These are phyloP conservation scores for Saccharomyces hybrid DNA, from an alignment of 1,139 yeast species.

Conservation along the genomic window DNA sequence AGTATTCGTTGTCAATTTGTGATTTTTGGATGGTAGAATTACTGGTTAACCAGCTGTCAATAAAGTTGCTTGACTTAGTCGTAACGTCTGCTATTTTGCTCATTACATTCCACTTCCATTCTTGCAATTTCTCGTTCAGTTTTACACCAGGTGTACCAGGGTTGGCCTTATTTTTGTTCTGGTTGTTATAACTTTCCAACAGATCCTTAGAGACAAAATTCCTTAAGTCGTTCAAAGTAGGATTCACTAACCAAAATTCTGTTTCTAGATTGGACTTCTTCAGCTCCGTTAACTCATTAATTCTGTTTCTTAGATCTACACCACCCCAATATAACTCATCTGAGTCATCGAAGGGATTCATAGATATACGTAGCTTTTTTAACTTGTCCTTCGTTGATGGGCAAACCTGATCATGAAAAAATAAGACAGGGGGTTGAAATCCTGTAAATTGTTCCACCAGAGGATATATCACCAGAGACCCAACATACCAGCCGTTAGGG, in stretches of 20 bases:
- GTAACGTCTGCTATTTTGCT: constrained; percentile 82
- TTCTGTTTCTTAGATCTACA: constrained; percentile 53
- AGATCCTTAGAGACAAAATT: constrained; percentile 54
- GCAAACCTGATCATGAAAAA: constrained; percentile 86
- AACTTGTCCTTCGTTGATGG: constrained; percentile 64
- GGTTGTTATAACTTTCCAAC: constrained; percentile 19
- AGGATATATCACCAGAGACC: constrained; percentile 70
- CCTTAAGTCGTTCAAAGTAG: constrained; percentile 67
- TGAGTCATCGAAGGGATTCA: constrained; percentile 66
- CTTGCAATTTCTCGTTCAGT: constrained; percentile 40
- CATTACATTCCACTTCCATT: constrained; percentile 79
- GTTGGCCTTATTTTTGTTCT: constrained; percentile 14
- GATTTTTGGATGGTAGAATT: constrained; percentile 29
- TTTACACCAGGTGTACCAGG: neutral
- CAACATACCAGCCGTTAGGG: constrained; percentile 79
- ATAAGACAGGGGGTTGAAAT: constrained; percentile 52
- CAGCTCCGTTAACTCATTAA: constrained; percentile 50
- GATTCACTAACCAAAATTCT: constrained; percentile 69
- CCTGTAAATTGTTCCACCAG: constrained; percentile 25
- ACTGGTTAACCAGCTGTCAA: constrained; percentile 19
- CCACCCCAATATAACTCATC: constrained; percentile 84
- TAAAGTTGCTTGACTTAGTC: constrained; percentile 43
- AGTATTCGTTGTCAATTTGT: constrained; percentile 30
- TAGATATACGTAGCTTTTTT: constrained; percentile 45
- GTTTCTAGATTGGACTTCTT: constrained; percentile 67